Conservation (phyloP, 768 basidiomycete genomes). For the Suillus americanus region DNA sequence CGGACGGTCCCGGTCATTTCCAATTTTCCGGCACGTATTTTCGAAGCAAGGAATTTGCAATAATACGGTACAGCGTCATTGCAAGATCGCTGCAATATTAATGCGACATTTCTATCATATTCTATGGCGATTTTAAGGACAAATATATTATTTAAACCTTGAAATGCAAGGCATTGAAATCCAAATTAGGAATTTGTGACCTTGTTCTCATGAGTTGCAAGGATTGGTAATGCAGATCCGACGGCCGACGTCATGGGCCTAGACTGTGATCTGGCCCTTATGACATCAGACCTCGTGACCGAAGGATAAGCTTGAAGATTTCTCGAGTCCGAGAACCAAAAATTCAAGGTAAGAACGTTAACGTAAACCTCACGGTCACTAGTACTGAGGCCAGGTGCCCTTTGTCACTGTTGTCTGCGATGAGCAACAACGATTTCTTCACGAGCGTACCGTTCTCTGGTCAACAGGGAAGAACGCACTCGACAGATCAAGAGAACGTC, state of each 20-base stretch:
- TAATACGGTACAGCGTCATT: too few species aligned
- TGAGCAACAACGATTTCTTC: slow-evolving; percentile 41
- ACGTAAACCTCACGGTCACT: neutral
- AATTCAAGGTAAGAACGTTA: neutral
- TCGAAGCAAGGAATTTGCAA: too few species aligned
- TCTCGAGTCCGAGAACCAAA: neutral
- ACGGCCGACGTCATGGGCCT: neutral
- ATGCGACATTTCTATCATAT: too few species aligned
- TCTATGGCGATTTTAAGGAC: too few species aligned
- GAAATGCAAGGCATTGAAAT: too few species aligned
- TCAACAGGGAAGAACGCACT: neutral
- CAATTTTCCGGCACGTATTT: too few species aligned
- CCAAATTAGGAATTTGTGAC: too few species aligned
- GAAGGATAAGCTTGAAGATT: neutral
- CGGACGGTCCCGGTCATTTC: too few species aligned
- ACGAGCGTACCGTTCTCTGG: slow-evolving; percentile 28
- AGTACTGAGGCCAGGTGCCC: neutral
- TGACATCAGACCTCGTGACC: neutral
- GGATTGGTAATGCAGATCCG: neutral
- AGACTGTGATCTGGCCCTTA: neutral
- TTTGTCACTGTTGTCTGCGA: neutral
- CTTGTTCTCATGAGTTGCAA: too few species aligned
- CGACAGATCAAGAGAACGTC: slow-evolving; percentile 26
- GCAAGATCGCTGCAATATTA: too few species aligned
- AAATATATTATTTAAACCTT: too few species aligned